A percentile compares a stretch with the other conserved stretches of the same genome.
Evolutionary conservation across 1,284 basidiomycete genomes (phyloP).

Genomic region (Trametes sp.): DNA sequence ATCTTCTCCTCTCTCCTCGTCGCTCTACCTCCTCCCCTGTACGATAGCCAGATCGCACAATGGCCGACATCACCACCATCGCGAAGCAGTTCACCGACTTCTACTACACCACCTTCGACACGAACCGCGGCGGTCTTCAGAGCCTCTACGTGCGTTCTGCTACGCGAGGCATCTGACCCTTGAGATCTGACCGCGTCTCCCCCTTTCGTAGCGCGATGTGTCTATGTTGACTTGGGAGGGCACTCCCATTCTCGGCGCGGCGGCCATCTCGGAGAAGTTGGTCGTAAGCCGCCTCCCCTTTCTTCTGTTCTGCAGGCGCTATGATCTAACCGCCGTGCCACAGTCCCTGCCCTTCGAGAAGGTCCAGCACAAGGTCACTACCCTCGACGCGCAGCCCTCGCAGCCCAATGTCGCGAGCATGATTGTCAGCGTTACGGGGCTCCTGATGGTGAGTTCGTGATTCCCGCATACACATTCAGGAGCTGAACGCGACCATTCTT

Average conservation of each 20-base stretch:
- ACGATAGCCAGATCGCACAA: slow-evolving; percentile 42
- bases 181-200: slow-evolving; percentile 22
- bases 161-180: slow-evolving; percentile 18
- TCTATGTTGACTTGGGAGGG: slow-evolving; percentile 96
- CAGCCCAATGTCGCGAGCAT: slow-evolving; percentile 67
- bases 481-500: too few relatives aligned
- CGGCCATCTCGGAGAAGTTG: slow-evolving; percentile 82
- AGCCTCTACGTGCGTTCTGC: slow-evolving; percentile 75
- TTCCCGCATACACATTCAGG: background rate
- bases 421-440: slow-evolving; percentile 90
- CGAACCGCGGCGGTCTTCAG: slow-evolving; percentile 58
- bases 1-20: slow-evolving; percentile 24
- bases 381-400: slow-evolving; percentile 91
- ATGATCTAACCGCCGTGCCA: slow-evolving; percentile 13
- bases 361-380: slow-evolving; percentile 86
- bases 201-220: slow-evolving; percentile 63
- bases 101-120: slow-evolving; percentile 80
- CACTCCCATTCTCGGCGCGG: slow-evolving; percentile 63
- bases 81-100: slow-evolving; percentile 76
- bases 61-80: slow-evolving; percentile 76
- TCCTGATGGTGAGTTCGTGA: slow-evolving; percentile 66
- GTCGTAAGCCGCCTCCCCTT: slow-evolving; percentile 53
- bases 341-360: slow-evolving; percentile 85
- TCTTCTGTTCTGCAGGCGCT: background rate
- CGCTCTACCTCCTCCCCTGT: slow-evolving; percentile 30